phyloP scores from a whole-genome alignment of 2,329 filamentous ascomycete genomes.

The Calonectria naviculata region DNA sequence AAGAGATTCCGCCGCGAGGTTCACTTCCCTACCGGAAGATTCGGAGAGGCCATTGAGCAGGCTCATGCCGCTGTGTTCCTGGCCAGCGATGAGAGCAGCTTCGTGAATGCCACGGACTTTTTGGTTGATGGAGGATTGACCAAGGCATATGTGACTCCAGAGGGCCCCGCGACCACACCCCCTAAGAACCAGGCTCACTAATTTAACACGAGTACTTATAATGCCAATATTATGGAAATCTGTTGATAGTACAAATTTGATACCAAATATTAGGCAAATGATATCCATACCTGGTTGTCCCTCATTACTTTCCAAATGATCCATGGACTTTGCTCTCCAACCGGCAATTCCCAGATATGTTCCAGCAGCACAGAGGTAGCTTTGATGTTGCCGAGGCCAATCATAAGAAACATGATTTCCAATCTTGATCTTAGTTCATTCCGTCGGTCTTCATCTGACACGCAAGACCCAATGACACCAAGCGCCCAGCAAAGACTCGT shows the following conservation, averaged over 20 bases:
- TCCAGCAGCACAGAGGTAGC: background rate
- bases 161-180: slow-evolving; percentile 65
- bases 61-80: slow-evolving; percentile 90
- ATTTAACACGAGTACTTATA: background rate
- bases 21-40: slow-evolving; percentile 88
- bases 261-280: background rate
- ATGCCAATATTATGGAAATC: background rate
- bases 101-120: slow-evolving; percentile 92
- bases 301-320: background rate
- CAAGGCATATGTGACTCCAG: slow-evolving; percentile 84
- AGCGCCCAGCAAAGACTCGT: background rate
- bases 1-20: slow-evolving; percentile 88
- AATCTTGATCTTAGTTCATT: background rate
- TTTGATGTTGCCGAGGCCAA: background rate
- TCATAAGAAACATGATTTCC: background rate
- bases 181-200: slow-evolving; percentile 69
- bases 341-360: background rate
- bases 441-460: background rate
- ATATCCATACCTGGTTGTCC: background rate
- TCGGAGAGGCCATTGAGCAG: slow-evolving; percentile 94
- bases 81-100: slow-evolving; percentile 88
- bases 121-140: slow-evolving; percentile 97
- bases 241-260: background rate
- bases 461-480: background rate
- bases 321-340: background rate